Evolutionary conservation across 2,329 filamentous ascomycete species (phyloP), one percentile per base, ranked within the genome.

Genomic region (Parafenestella ontariensis): DNA sequence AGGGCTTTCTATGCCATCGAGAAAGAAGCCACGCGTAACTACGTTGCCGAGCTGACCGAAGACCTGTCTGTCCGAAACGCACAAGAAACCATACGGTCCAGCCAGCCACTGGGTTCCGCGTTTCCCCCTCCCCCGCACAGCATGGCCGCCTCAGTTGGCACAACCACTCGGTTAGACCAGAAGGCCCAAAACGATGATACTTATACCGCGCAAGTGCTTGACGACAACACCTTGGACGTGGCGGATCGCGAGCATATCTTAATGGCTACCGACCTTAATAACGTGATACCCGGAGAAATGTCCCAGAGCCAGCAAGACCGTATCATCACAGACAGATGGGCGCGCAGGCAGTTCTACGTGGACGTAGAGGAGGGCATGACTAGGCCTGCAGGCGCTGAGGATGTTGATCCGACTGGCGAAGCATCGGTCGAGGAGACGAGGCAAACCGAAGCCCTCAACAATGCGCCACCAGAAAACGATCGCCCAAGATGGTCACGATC

Each of bases 1-100:
- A 85, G 91, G 39, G 94, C 94, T 0, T 96, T 96, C 74, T 98
- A 96, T 74, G 88, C 91, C 2, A 85, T 97, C 8, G 95, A 92
- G 71, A 92, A 93, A 70, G 90, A 96, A 71, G 88, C 96, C 76
- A 92, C 95, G 56, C 86, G 87, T 55, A 94, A 98, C 49, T 86
- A 91, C 73, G 85, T 90, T 33, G 90, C 89, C 56, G 87, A 86
- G 18, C 88, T 92, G 62, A 87, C 90, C 10, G 87, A 90, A 54
- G 89, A 94, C 64, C 84, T 96, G 6, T 85, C 95, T 11, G 84
- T 87, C 13, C 87, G 70, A 7, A 72, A 70, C 26, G 72, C 69
- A 8, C 59, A 77, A 45, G 75, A 79, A 6, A 72, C 70, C 0
- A 71, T 82, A 36, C 70, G 70, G 18, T 79, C 78, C 4, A 77